phyloP scores from a whole-genome alignment of 139 green algal species.

The Penium margaritaceum region DNA sequence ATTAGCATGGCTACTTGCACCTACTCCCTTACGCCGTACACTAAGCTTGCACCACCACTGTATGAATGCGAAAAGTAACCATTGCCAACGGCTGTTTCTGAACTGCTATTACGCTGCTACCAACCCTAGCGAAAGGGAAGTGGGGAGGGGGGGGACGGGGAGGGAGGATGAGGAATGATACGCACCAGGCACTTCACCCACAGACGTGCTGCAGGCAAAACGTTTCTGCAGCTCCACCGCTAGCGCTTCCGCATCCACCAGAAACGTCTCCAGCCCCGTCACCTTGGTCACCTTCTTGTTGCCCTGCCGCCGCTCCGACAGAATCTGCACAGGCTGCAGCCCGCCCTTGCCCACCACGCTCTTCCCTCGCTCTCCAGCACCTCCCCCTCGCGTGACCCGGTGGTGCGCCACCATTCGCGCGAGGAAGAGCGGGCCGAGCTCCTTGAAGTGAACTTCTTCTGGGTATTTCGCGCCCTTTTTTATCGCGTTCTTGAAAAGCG shows the following conservation, averaged over 20 bases:
- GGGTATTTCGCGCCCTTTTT: slow-evolving; percentile 44
- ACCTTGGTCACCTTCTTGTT: slow-evolving; percentile 46
- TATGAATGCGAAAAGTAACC: no score
- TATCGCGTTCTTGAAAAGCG: slow-evolving; percentile 40
- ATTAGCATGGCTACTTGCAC: no score
- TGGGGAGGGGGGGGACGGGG: no score
- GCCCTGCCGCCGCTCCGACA: slow-evolving; percentile 42
- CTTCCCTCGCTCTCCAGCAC: no score
- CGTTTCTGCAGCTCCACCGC: slow-evolving; percentile 44
- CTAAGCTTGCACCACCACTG: no score
- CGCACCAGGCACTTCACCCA: slow-evolving; percentile 30
- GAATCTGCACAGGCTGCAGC: slow-evolving; percentile 35
- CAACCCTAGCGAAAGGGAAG: no score
- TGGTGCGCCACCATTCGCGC: slow-evolving; percentile 42
- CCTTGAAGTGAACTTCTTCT: slow-evolving; percentile 18
- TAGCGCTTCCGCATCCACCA: slow-evolving; percentile 37
- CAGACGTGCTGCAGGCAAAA: slow-evolving; percentile 45
- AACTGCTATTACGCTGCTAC: no score
- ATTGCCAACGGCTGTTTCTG: no score
- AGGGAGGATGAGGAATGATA: no score
- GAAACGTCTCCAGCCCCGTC: slow-evolving; percentile 44
- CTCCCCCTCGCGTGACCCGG: slow-evolving; percentile 27
- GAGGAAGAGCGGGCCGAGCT: slow-evolving; percentile 23
- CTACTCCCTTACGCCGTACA: no score
- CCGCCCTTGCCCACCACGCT: slow-evolving; percentile 30